These are phyloP conservation scores for Rhododendron ovatum DNA, from an alignment of 148 eudicot species.

Conservation along the genomic window DNA sequence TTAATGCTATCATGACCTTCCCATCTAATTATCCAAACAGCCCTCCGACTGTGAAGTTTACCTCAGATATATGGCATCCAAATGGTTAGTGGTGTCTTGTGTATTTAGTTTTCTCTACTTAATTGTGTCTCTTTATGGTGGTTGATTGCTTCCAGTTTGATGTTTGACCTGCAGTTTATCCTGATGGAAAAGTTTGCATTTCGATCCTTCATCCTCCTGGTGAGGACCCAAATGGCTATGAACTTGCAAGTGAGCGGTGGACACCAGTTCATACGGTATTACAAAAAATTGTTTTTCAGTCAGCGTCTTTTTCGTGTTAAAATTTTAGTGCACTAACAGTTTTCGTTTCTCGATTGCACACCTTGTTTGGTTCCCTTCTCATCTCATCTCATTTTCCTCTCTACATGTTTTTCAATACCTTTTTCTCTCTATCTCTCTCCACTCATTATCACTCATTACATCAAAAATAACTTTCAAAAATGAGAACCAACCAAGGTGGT, in stretches of 20 bases:
- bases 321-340: background rate
- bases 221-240: constrained; percentile 98
- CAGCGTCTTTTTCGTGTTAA: background rate
- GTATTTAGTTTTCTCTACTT: background rate
- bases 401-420: too few species aligned
- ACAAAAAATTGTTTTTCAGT: background rate
- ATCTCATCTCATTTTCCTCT: too few species aligned
- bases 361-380: background rate
- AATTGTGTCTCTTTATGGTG: background rate
- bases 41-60: constrained; percentile 78
- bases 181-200: constrained; percentile 92
- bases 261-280: constrained; percentile 96
- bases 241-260: constrained; percentile 99
- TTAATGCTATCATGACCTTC: constrained; percentile 77
- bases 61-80: constrained; percentile 89
- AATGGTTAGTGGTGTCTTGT: constrained; percentile 47
- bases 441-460: too few species aligned
- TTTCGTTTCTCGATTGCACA: background rate
- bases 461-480: too few species aligned
- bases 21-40: constrained; percentile 75
- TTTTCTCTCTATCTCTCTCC: too few species aligned
- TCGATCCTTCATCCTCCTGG: constrained; percentile 99
- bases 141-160: background rate
- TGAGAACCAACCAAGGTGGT: too few species aligned
- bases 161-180: constrained; percentile 52